Conservation (phyloP, 2,329 filamentous ascomycete genomes). For the Colletotrichum sublineola region DNA sequence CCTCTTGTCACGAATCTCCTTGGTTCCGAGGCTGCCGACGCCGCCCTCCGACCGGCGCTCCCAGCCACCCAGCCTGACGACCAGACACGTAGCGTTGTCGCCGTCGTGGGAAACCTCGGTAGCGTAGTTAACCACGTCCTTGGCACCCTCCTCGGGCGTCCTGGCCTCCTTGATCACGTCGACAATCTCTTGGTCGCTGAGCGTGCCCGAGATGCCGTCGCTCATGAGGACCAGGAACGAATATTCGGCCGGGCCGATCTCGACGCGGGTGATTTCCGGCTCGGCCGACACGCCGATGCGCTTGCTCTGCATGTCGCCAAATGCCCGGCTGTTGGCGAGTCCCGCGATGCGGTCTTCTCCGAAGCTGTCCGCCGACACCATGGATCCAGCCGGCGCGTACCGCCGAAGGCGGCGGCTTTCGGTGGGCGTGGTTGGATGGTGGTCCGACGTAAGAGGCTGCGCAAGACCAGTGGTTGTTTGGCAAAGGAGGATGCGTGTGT, state of each 20-base stretch:
- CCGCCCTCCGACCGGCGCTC: conserved; percentile 85
- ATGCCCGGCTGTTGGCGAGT: conserved; percentile 92
- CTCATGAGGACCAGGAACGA: conserved; percentile 89
- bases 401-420: conserved; percentile 87
- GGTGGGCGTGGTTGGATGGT: conserved; percentile 89
- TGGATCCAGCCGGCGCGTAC: conserved; percentile 80
- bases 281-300: conserved; percentile 95
- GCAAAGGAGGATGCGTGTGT: conserved; percentile 91
- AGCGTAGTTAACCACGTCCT: conserved; percentile 85
- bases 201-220: conserved; percentile 88
- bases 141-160: conserved; percentile 88
- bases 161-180: conserved; percentile 94
- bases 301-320: conserved; percentile 93
- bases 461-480: conserved; percentile 85
- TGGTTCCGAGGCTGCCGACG: conserved; percentile 88
- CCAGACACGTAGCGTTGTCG: conserved; percentile 78
- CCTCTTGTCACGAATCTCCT: conserved; percentile 89
- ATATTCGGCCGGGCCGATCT: conserved; percentile 87
- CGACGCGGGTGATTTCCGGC: conserved; percentile 85
- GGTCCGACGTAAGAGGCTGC: conserved; percentile 87
- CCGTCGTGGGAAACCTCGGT: conserved; percentile 81
- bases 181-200: conserved; percentile 94
- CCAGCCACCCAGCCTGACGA: conserved; percentile 77
- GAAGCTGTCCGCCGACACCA: conserved; percentile 91
- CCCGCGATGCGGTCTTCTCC: conserved; percentile 96